A percentile compares a stretch with the other conserved stretches of the same genome.
phyloP scores from a whole-genome alignment of 192 early-diverging fungal genomes.

The Coemansia sp. region DNA sequence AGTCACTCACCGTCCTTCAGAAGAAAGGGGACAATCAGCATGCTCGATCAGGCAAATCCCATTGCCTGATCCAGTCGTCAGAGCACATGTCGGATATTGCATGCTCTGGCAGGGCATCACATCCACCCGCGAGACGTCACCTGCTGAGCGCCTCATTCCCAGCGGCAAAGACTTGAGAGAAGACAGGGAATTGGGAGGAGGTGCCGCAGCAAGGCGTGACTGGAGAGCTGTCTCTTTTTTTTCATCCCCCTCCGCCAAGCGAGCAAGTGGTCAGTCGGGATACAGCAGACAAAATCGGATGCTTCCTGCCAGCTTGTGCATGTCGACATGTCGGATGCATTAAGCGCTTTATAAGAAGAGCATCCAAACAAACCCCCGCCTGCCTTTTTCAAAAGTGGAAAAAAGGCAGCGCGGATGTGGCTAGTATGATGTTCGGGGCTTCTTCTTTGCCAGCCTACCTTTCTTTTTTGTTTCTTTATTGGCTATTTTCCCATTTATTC shows the following conservation, averaged over 20 bases:
- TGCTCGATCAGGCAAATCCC: neutral
- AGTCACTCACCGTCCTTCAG: neutral
- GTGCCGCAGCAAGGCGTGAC: too few relatives aligned
- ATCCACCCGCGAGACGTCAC: neutral
- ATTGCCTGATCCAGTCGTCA: neutral
- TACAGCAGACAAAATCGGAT: too few relatives aligned
- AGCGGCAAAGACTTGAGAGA: too few relatives aligned
- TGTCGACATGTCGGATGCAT: too few relatives aligned
- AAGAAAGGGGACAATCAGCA: neutral
- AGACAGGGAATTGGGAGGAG: too few relatives aligned
- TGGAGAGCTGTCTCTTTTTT: too few relatives aligned
- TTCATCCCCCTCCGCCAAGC: too few relatives aligned
- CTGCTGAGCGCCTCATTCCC: neutral
- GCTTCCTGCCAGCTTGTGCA: too few relatives aligned
- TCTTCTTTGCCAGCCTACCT: neutral
- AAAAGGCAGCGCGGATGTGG: neutral
- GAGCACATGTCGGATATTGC: neutral
- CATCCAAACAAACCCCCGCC: neutral
- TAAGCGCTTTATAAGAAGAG: too few relatives aligned
- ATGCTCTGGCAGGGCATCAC: neutral
- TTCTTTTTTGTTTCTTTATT: constrained; percentile 4
- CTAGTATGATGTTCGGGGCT: neutral
- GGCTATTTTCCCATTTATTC: neutral
- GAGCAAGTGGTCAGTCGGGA: too few relatives aligned
- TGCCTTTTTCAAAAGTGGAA: neutral